phyloP scores from a whole-genome alignment of 2,329 filamentous ascomycete species.

The Clarireedia monteithiana region DNA sequence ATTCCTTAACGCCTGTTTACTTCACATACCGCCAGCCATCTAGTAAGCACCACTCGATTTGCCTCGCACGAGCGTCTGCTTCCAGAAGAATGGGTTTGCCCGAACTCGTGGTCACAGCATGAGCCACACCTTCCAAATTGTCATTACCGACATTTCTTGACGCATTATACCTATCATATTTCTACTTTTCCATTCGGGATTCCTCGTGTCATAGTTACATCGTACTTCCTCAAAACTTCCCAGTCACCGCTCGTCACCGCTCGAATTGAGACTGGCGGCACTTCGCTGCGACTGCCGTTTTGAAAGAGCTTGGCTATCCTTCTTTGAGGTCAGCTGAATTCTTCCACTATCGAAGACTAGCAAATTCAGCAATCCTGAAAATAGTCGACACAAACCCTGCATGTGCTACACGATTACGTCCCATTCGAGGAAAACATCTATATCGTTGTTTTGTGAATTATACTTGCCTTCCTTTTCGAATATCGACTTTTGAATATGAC shows the following conservation, averaged over 20 bases:
- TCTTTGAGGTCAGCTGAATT: slow-evolving; percentile 20
- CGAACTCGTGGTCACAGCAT: slow-evolving; percentile 25
- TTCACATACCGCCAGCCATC: slow-evolving; percentile 13
- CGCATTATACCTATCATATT: slow-evolving; percentile 15
- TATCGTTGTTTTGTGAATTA: slow-evolving; percentile 10
- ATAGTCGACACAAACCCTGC: slow-evolving; percentile 16
- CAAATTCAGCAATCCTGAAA: slow-evolving; percentile 17
- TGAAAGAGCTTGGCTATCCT: slow-evolving; percentile 10
- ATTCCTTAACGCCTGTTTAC: slow-evolving; percentile 18
- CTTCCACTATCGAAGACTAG: slow-evolving; percentile 12
- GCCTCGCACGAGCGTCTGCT: slow-evolving; percentile 24
- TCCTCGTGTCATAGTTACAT: slow-evolving; percentile 12
- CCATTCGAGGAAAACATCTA: slow-evolving; percentile 12
- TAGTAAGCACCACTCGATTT: slow-evolving; percentile 12
- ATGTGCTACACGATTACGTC: slow-evolving; percentile 24
- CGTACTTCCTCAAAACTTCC: slow-evolving; percentile 11
- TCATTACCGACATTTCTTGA: slow-evolving; percentile 20
- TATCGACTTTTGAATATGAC: slow-evolving; percentile 20
- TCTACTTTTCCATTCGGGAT: slow-evolving; percentile 13
- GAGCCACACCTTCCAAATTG: slow-evolving; percentile 23
- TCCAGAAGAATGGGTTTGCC: slow-evolving; percentile 28
- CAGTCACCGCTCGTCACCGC: slow-evolving; percentile 11
- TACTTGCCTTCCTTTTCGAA: slow-evolving; percentile 1
- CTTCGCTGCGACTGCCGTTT: slow-evolving; percentile 23
- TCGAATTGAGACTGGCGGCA: slow-evolving; percentile 22